A percentile compares a stretch with the other conserved stretches of the same genome.
Conservation (phyloP, 192 early-diverging fungal species). For the Backusella liffmaniae region DNA sequence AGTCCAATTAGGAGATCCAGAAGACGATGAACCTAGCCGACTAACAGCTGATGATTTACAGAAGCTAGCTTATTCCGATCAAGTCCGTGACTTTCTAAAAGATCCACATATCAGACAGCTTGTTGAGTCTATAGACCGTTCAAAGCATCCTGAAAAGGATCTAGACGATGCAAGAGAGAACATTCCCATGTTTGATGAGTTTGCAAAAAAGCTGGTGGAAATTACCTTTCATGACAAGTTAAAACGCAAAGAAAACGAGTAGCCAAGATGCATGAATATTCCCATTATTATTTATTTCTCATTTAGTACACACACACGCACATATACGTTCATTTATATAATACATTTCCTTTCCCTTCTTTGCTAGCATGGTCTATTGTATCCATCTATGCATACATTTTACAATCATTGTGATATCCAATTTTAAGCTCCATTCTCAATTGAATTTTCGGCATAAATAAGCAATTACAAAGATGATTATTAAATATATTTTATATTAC, state of each 20-base stretch:
- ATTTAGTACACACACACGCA: background rate
- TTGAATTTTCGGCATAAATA: background rate
- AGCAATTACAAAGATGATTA: background rate
- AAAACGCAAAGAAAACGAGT: background rate
- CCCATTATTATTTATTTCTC: background rate
- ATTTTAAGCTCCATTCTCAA: background rate
- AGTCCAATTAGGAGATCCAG: background rate
- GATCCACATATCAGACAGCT: constrained; percentile 23
- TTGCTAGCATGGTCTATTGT: too few species aligned
- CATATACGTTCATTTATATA: background rate
- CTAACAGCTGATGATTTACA: constrained; percentile 4
- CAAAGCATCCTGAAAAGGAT: constrained; percentile 19
- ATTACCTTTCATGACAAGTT: constrained; percentile 5
- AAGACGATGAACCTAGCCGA: constrained; percentile 14
- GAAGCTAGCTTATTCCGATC: constrained; percentile 17
- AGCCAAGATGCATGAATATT: constrained; percentile 1
- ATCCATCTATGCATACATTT: background rate
- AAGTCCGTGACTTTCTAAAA: constrained; percentile 21
- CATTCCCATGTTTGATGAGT: constrained; percentile 9
- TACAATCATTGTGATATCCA: too few species aligned
- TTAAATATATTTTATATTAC: background rate
- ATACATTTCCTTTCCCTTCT: background rate
- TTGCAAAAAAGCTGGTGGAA: constrained; percentile 8
- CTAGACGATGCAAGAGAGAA: constrained; percentile 12
- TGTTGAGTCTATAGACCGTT: constrained; percentile 14